These are phyloP conservation scores for Thamnidium elegans DNA, from an alignment of 192 early-diverging fungal genomes.

Conservation along the genomic window DNA sequence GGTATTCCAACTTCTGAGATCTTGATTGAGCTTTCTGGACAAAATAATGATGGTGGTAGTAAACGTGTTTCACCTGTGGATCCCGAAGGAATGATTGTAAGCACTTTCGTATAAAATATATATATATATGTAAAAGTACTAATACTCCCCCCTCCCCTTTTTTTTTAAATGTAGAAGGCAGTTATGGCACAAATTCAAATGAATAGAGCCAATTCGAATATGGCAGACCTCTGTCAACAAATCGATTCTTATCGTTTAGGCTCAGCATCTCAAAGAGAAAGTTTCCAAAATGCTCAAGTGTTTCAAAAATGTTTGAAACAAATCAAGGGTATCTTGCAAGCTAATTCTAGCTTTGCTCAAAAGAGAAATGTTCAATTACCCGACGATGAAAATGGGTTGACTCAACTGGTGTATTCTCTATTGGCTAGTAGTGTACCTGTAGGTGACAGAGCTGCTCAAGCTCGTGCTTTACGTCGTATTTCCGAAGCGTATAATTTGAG, in stretches of 20 bases:
- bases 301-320: constrained; percentile 41
- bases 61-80: constrained; percentile 34
- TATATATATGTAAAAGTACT: not conserved
- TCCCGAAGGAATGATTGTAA: constrained; percentile 39
- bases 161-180: constrained; percentile 22
- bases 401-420: constrained; percentile 34
- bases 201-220: constrained; percentile 41
- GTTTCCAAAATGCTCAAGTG: constrained; percentile 37
- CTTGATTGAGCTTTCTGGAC: constrained; percentile 35
- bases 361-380: constrained; percentile 15
- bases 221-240: constrained; percentile 38
- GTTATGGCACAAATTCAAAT: constrained; percentile 42
- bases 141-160: not conserved
- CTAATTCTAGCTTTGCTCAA: constrained; percentile 31
- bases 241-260: constrained; percentile 37
- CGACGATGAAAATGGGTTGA: constrained; percentile 27
- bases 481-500: constrained; percentile 40
- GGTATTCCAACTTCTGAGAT: constrained; percentile 32
- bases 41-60: constrained; percentile 34
- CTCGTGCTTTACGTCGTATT: constrained; percentile 26
- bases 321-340: constrained; percentile 39
- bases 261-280: constrained; percentile 29
- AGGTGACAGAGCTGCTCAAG: constrained; percentile 11
- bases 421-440: constrained; percentile 16
- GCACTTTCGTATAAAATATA: not conserved